Evolutionary conservation across 2,329 filamentous ascomycete genomes (phyloP).

Genomic region (Ophiostoma pallidulum): DNA sequence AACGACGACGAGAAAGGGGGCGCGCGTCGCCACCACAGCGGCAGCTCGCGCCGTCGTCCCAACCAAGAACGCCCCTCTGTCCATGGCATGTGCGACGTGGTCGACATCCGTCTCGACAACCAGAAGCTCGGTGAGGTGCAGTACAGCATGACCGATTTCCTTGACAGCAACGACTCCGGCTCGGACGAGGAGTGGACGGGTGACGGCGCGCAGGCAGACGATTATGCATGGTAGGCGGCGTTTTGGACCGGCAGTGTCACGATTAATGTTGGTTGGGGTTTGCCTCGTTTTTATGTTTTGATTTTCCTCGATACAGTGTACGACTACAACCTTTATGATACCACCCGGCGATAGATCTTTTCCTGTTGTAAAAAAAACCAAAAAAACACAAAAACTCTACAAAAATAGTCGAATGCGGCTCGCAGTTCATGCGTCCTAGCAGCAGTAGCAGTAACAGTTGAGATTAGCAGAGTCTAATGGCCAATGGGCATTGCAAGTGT

Average conservation of each 20-base stretch:
- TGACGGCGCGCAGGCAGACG: slow-evolving; percentile 16
- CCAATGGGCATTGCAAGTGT: no score
- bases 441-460: no score
- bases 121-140: slow-evolving; percentile 60
- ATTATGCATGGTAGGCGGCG: slow-evolving; percentile 18
- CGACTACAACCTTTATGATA: no score
- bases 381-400: no score
- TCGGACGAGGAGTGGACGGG: slow-evolving; percentile 45
- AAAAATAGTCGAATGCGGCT: no score
- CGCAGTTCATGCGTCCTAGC: no score
- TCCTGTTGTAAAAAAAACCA: no score
- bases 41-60: slow-evolving; percentile 9
- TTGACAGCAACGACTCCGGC: slow-evolving; percentile 46
- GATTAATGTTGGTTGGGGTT: neutral
- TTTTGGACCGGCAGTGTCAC: no score
- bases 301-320: no score
- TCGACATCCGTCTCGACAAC: slow-evolving; percentile 67
- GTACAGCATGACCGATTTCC: slow-evolving; percentile 63
- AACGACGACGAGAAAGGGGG: slow-evolving; percentile 5
- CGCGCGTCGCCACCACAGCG: no score
- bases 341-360: no score
- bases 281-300: neutral
- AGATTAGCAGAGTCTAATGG: no score
- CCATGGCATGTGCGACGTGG: slow-evolving; percentile 61
- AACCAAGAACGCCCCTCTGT: slow-evolving; percentile 28